phyloP scores from a whole-genome alignment of 2,329 filamentous ascomycete genomes.

The Penicillium sp. region DNA sequence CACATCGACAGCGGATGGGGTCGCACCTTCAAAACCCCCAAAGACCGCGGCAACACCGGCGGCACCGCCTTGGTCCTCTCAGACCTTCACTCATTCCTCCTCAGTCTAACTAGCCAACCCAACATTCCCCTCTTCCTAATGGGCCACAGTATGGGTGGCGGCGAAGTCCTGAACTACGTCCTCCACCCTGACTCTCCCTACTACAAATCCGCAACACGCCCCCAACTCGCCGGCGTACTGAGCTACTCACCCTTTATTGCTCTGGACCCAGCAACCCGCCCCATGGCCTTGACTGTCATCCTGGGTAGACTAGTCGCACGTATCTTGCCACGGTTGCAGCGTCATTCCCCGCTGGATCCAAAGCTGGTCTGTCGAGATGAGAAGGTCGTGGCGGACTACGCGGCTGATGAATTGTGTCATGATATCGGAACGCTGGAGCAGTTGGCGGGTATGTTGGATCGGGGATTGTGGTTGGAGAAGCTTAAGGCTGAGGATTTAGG shows the following conservation, averaged over 20 bases:
- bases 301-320: constrained; percentile 69
- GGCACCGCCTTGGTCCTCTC: constrained; percentile 71
- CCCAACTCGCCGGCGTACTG: constrained; percentile 71
- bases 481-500: constrained; percentile 38
- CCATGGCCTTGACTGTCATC: constrained; percentile 64
- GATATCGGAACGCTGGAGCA: constrained; percentile 85
- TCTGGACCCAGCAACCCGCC: constrained; percentile 67
- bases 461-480: constrained; percentile 64
- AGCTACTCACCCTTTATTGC: constrained; percentile 79
- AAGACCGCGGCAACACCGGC: constrained; percentile 73
- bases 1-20: constrained; percentile 70
- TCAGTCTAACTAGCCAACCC: constrained; percentile 56
- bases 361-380: constrained; percentile 70
- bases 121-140: constrained; percentile 70
- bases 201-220: constrained; percentile 55
- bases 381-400: constrained; percentile 62
- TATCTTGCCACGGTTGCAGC: constrained; percentile 68
- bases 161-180: constrained; percentile 68
- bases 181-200: constrained; percentile 39
- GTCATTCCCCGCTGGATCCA: constrained; percentile 67
- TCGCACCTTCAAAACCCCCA: constrained; percentile 63
- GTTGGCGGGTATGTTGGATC: constrained; percentile 74
- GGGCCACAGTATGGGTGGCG: constrained; percentile 91
- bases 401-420: constrained; percentile 73
- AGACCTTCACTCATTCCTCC: constrained; percentile 78